Evolutionary conservation across 306 rosid genomes (phyloP).

Genomic region (Benincasa hispida): DNA sequence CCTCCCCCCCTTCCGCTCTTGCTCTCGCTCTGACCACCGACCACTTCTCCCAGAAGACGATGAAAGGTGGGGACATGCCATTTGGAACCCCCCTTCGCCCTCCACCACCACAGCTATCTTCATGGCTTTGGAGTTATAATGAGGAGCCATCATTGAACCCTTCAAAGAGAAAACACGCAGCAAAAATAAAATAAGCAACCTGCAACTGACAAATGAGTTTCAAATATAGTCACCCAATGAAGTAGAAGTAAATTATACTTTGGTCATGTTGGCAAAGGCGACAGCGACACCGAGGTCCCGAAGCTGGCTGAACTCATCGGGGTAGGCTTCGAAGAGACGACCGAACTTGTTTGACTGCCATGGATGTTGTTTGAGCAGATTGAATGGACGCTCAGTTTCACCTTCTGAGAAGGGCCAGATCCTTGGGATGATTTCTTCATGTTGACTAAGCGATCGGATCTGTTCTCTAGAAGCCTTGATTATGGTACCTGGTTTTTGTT

Average conservation of each 20-base stretch:
- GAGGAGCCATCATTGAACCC: constrained; percentile 7
- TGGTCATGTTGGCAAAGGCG: constrained; percentile 38
- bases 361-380: constrained; percentile 27
- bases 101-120: constrained; percentile 2
- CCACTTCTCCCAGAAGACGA: background rate
- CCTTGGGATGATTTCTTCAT: background rate
- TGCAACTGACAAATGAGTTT: background rate
- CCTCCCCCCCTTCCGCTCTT: background rate
- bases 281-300: constrained; percentile 27
- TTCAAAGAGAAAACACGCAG: background rate
- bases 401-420: constrained; percentile 50
- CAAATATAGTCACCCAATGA: background rate
- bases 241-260: constrained; percentile 10
- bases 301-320: constrained; percentile 16
- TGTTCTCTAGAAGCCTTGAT: constrained; percentile 31
- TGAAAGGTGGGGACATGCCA: background rate
- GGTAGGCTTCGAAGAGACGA: constrained; percentile 25
- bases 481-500: constrained; percentile 34
- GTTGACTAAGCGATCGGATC: constrained; percentile 25
- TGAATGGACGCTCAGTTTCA: constrained; percentile 24
- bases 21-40: background rate
- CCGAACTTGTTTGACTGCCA: constrained; percentile 39
- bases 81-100: background rate
- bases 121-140: background rate
- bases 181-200: background rate